phyloP scores from a whole-genome alignment of 495 filamentous ascomycete genomes.

The Penicillium simplicissimum region DNA sequence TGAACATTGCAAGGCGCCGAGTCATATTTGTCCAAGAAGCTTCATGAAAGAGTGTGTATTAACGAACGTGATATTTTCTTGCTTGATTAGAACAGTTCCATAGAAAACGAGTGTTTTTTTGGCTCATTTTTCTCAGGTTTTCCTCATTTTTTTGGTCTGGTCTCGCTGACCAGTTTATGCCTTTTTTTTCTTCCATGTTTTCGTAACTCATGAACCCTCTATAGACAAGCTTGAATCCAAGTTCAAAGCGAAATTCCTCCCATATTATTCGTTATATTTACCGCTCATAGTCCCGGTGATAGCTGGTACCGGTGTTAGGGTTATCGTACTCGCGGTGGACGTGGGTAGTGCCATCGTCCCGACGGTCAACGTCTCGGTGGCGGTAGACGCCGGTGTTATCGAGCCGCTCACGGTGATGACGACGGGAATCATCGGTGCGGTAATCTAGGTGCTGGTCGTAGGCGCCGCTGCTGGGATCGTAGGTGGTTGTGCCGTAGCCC shows the following conservation, averaged over 20 bases:
- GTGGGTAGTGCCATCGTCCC: slow-evolving; percentile 35
- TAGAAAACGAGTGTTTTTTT: slow-evolving; percentile 8
- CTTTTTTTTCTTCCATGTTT: background rate
- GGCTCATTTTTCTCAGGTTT: background rate
- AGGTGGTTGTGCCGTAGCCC: slow-evolving; percentile 42
- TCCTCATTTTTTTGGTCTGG: background rate
- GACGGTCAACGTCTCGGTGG: slow-evolving; percentile 37
- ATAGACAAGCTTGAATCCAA: background rate
- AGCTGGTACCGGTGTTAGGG: slow-evolving; percentile 41
- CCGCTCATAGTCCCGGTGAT: slow-evolving; percentile 33
- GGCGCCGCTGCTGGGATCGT: slow-evolving; percentile 38
- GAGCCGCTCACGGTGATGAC: slow-evolving; percentile 42
- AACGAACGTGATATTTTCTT: slow-evolving; percentile 13
- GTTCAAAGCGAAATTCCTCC: background rate
- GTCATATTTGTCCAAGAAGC: background rate
- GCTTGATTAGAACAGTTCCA: background rate
- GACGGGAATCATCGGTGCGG: slow-evolving; percentile 26
- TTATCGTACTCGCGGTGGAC: slow-evolving; percentile 43
- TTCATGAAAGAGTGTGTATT: slow-evolving; percentile 3
- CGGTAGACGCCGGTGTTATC: slow-evolving; percentile 34
- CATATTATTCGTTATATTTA: slow-evolving; percentile 8
- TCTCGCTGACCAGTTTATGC: background rate
- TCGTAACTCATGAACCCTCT: background rate
- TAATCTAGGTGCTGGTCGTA: slow-evolving; percentile 47
- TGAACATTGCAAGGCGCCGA: background rate